Evolutionary conservation across 768 basidiomycete genomes (phyloP), one percentile per base, ranked within the genome.

Genomic region (Lentinula boryana): DNA sequence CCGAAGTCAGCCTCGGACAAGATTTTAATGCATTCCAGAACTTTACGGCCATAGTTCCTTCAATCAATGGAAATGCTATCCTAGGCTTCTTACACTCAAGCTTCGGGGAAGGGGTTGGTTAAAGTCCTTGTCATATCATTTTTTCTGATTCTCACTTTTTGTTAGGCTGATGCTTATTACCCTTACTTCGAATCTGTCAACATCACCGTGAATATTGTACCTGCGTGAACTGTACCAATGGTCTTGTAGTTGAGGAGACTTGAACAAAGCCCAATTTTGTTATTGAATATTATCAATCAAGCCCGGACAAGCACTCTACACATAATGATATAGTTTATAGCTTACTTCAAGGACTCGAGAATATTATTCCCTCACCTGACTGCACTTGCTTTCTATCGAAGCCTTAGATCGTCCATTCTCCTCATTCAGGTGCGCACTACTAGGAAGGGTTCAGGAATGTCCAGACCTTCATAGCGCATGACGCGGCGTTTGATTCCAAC

Each of bases 361-460:
- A 38, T 38, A 38, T 38, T 38, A 38, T 38, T 13, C 13, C 36
- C 36, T 38, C 7, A 38, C 36, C 13, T 38, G 36, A 38, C 13
- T 38, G 13, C 36, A 38, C 36, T 13, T 38, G 36, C 9, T 4
- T 13, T 38, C 7, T 38, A 38, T 38, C 1, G 9, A 13, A 38
- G 13, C 5, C 36, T 13, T 38, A 13, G 6, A 38, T 38, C 36
- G 13, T 38, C 36, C 36, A 38, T 38, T 8, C 36, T 38, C 0
- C 36, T 38, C 36, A 8, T 38, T 49, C 32, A 60, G 13, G 58
- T 60, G 32, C 58, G 48, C 7, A 60, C 58, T 15, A 60, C 58
- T 6, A 60, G 8, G 40, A 60, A 60, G 8, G 58, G 35, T 40
- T 60, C 58, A 31, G 58, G 58, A 36, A 60, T 50, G 40, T 60